Evolutionary conservation across 2,329 filamentous ascomycete genomes (phyloP).

Genomic region (Aspergillus unguis): DNA sequence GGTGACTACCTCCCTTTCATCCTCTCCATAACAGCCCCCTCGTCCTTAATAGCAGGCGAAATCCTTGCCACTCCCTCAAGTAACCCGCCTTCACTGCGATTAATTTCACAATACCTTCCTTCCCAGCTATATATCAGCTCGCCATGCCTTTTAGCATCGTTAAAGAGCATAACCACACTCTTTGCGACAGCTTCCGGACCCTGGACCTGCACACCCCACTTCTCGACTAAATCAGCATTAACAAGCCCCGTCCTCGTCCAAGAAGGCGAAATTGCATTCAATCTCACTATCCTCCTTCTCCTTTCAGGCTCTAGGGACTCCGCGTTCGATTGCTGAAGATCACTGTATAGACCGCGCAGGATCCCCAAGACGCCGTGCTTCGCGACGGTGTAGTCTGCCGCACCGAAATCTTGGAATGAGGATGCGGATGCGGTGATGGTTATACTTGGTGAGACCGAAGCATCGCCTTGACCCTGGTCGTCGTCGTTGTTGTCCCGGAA

Average conservation of each 20-base stretch:
- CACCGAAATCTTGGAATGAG: conserved; percentile 50
- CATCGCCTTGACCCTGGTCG: conserved; percentile 18
- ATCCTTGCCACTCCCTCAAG: conserved; percentile 9
- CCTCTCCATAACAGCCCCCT: conserved; percentile 15
- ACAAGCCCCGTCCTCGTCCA: conserved; percentile 55
- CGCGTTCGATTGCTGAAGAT: conserved; percentile 25
- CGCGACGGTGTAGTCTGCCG: conserved; percentile 52
- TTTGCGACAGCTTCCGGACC: conserved; percentile 48
- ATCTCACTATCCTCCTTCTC: conserved; percentile 35
- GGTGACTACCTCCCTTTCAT: conserved; percentile 1
- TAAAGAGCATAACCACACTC: conserved; percentile 50
- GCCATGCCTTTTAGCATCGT: conserved; percentile 47
- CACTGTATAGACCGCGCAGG: conserved; percentile 46
- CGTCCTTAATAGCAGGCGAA: conserved; percentile 9
- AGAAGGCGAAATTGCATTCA: conserved; percentile 55
- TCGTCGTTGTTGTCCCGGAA: neutral
- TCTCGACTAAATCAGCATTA: conserved; percentile 29
- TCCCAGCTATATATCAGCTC: conserved; percentile 52
- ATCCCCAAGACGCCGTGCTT: conserved; percentile 58
- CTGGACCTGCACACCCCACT: conserved; percentile 36
- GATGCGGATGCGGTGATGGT: conserved; percentile 54
- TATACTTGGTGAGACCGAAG: conserved; percentile 48
- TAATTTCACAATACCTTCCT: conserved; percentile 53
- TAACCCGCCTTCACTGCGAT: conserved; percentile 40
- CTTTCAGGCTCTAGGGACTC: neutral